Evolutionary conservation across 306 rosid genomes (phyloP), one percentile per base, ranked within the genome.

Genomic region (Ceratonia siliqua): DNA sequence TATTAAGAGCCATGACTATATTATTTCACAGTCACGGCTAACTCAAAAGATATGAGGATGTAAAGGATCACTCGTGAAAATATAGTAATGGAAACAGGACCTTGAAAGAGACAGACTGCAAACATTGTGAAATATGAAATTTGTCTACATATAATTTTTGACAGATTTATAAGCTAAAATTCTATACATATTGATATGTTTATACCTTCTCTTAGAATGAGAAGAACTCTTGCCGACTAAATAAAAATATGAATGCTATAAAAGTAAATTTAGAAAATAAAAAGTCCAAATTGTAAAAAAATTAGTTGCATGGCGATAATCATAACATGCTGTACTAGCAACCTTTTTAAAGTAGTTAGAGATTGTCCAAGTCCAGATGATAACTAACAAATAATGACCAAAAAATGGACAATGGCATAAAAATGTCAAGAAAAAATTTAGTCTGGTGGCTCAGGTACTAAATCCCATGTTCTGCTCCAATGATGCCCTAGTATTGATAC

Each of bases 1-100:
- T 87, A 82, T 72, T 43, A 79, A 69, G 72, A 78, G 74, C 75
- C 39, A 63, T 32, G 62, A 69, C 70, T 14, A 72, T 43, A 74
- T 81, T 70, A 84, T 33, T 58, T 68, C 52, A 76, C 32, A 59
- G 12, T 2, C 30, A 7, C 6, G 15, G 8, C n/a, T n/a, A n/a
- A 38, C 72, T 22, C 43, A 27, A 28, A 28, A 39, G 15, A 24
- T 79, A 36, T 0, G n/a, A 24, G 32, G 5, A 50, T 2, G 64
- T 50, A 77, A 13, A 73, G 50, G 33, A 73, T 33, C 58, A 27
- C 49, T 48, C 52, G 68, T 25, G 39, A 30, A 24, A 59, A 58
- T 0, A 27, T 17, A 70, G 30, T 36, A 76, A 38, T 35, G 42
- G 4, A 21, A 2, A 24, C 20, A 62, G 2, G 3, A 61, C 32